phyloP scores from a whole-genome alignment of 495 filamentous ascomycete species.

The Parmelia sp. region DNA sequence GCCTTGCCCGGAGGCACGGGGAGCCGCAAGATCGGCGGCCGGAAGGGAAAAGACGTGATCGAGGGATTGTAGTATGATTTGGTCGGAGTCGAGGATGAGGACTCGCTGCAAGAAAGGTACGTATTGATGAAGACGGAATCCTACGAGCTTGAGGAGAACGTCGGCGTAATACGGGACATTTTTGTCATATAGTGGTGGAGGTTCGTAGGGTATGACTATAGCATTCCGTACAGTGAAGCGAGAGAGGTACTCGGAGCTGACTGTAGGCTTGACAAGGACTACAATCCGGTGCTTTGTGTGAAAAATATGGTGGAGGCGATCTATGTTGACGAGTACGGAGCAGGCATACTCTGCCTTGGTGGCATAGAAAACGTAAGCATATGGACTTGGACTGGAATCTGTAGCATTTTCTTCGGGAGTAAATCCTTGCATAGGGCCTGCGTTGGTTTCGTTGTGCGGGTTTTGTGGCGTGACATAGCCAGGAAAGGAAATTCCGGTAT shows the following conservation, averaged over 20 bases:
- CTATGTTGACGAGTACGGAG: conserved; percentile 34
- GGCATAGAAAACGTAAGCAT: conserved; percentile 36
- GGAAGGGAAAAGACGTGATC: conserved; percentile 35
- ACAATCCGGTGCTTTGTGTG: conserved; percentile 27
- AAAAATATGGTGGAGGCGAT: conserved; percentile 28
- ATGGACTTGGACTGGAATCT: not conserved
- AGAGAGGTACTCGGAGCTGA: conserved; percentile 14
- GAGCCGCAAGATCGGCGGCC: conserved; percentile 32
- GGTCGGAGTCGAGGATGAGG: conserved; percentile 33
- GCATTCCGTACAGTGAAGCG: conserved; percentile 13
- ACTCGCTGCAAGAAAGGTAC: conserved; percentile 28
- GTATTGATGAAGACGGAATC: conserved; percentile 29
- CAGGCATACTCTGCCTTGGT: conserved; percentile 32
- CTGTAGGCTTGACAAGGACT: conserved; percentile 23
- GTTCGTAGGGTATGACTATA: conserved; percentile 26
- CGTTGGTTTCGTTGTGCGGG: not conserved
- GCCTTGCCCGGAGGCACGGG: conserved; percentile 31
- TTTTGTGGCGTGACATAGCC: not conserved
- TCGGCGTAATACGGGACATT: conserved; percentile 26
- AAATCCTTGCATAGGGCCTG: not conserved
- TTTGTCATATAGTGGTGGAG: conserved; percentile 22
- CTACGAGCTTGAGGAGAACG: conserved; percentile 33
- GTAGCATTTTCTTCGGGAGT: not conserved
- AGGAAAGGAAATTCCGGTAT: not conserved
- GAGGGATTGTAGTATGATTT: conserved; percentile 32